Evolutionary conservation across 2,329 filamentous ascomycete species (phyloP).

Genomic region (Triangularia verruculosa): DNA sequence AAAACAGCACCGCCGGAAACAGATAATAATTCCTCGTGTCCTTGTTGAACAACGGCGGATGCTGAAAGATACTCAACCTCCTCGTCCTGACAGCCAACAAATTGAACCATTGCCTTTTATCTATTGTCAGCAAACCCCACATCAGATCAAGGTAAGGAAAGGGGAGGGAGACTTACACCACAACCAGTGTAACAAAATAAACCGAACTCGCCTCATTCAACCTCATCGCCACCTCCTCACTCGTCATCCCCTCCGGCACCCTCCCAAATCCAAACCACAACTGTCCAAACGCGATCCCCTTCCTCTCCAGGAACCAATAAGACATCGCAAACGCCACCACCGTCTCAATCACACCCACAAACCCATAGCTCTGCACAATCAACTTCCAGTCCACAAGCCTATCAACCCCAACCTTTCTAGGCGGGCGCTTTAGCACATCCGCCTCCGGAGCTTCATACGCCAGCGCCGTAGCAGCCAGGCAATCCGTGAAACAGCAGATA

Average conservation of each 20-base stretch:
- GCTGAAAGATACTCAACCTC: slow-evolving; percentile 66
- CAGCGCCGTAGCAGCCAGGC: slow-evolving; percentile 66
- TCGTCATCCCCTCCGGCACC: slow-evolving; percentile 47
- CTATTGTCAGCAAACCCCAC: background rate
- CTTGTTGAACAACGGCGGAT: slow-evolving; percentile 65
- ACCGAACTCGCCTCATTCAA: slow-evolving; percentile 67
- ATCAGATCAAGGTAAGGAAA: background rate
- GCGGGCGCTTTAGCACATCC: slow-evolving; percentile 67
- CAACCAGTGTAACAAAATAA: slow-evolving; percentile 77
- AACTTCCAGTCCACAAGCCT: slow-evolving; percentile 71
- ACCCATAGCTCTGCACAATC: slow-evolving; percentile 68
- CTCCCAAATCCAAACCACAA: slow-evolving; percentile 68
- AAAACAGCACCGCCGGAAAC: slow-evolving; percentile 68
- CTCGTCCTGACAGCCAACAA: slow-evolving; percentile 67
- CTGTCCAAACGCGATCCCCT: slow-evolving; percentile 61
- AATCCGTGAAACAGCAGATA: slow-evolving; percentile 75
- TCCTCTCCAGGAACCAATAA: slow-evolving; percentile 62
- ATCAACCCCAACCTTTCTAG: slow-evolving; percentile 66
- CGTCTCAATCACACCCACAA: slow-evolving; percentile 65
- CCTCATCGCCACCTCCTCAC: slow-evolving; percentile 52
- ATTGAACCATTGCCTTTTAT: slow-evolving; percentile 67
- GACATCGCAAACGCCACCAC: slow-evolving; percentile 60
- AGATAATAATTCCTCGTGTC: slow-evolving; percentile 65
- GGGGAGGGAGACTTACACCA: slow-evolving; percentile 56
- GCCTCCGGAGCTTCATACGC: slow-evolving; percentile 76